Conservation (phyloP, 164 flowering plant species). For the Akebia trifoliata region DNA sequence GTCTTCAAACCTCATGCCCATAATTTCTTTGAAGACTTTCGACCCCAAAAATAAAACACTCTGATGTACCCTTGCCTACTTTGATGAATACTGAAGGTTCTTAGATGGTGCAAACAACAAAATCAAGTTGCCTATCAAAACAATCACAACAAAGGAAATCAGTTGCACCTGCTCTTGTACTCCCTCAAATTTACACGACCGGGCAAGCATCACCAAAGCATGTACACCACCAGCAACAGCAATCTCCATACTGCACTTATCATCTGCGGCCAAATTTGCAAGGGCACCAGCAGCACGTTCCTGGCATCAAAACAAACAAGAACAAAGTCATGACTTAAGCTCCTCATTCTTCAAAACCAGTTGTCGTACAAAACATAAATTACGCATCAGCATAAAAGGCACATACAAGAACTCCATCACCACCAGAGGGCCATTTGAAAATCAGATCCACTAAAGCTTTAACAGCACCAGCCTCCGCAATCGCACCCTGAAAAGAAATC, state of each 20-base stretch:
- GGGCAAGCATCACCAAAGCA: slow-evolving; percentile 94
- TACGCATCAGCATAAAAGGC: slow-evolving; percentile 7
- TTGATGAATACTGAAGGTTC: too few species aligned
- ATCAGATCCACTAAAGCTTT: slow-evolving; percentile 92
- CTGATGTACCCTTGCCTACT: too few species aligned
- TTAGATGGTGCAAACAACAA: background rate
- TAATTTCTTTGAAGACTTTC: too few species aligned
- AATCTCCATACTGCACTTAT: slow-evolving; percentile 91
- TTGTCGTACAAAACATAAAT: background rate
- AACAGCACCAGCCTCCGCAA: slow-evolving; percentile 95
- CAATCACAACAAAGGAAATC: background rate
- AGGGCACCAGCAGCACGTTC: slow-evolving; percentile 99
- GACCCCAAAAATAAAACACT: too few species aligned
- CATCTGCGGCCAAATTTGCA: slow-evolving; percentile 98
- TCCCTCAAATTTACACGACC: slow-evolving; percentile 85
- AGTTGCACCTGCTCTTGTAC: slow-evolving; percentile 90
- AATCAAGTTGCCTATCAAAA: background rate
- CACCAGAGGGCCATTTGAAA: slow-evolving; percentile 85
- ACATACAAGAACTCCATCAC: slow-evolving; percentile 91
- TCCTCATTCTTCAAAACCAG: background rate
- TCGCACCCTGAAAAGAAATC: slow-evolving; percentile 61
- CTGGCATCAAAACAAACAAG: slow-evolving; percentile 29
- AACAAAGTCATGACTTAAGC: slow-evolving; percentile 1
- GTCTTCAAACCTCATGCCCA: too few species aligned
- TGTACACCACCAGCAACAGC: slow-evolving; percentile 91